Conservation (phyloP, 345 rosid genomes). For the Corchorus olitorius region DNA sequence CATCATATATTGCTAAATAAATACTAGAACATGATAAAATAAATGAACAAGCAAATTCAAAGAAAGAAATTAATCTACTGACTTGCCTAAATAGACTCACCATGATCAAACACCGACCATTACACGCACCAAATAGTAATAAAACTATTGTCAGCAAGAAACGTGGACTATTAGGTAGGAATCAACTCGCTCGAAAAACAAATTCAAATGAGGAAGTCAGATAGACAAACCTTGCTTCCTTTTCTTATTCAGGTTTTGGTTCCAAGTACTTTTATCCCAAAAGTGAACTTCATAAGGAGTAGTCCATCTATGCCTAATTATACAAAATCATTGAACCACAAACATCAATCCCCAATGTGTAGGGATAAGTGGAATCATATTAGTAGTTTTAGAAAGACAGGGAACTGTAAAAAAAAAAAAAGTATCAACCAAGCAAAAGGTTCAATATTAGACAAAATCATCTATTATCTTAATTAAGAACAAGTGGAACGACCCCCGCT, state of each 20-base stretch:
- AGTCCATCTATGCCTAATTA: constrained; percentile 95
- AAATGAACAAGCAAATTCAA: constrained; percentile 7
- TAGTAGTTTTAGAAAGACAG: constrained; percentile 11
- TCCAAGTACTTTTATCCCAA: constrained; percentile 99
- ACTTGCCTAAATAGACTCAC: constrained; percentile 93
- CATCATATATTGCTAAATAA: constrained; percentile 57
- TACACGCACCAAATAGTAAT: constrained; percentile 31
- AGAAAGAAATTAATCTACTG: too few relatives aligned
- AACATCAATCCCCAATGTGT: constrained; percentile 12
- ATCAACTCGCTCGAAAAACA: not conserved
- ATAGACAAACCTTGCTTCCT: constrained; percentile 85
- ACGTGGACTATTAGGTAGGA: constrained; percentile 1
- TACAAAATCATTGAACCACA: constrained; percentile 16
- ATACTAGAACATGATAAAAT: constrained; percentile 5
- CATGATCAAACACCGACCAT: constrained; percentile 31
- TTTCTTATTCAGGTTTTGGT: constrained; percentile 97
- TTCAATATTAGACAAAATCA: not conserved
- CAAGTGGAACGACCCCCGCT: too few relatives aligned
- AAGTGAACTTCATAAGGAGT: constrained; percentile 99
- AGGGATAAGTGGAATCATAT: constrained; percentile 8
- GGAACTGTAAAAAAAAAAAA: constrained; percentile 7
- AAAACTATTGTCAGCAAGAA: constrained; percentile 41
- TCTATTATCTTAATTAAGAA: constrained; percentile 2
- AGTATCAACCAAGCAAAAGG: not conserved
- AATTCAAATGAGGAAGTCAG: not conserved